Evolutionary conservation across 768 basidiomycete species (phyloP).

Genomic region (Collybiopsis confluens): DNA sequence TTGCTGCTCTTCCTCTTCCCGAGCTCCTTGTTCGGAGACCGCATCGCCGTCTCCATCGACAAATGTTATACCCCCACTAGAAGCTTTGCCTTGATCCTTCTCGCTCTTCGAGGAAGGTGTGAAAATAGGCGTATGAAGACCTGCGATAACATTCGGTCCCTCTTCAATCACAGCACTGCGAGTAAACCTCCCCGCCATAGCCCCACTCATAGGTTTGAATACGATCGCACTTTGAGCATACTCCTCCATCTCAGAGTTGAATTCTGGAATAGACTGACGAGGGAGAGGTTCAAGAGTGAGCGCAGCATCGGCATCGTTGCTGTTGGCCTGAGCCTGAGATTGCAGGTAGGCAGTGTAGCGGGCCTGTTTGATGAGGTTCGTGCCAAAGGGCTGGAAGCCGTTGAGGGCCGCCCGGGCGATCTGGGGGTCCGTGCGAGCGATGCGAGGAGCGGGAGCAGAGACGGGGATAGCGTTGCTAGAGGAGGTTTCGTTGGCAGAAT

Average conservation of each 20-base stretch:
- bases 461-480: constrained; percentile 19
- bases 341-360: constrained; percentile 82
- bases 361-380: constrained; percentile 73
- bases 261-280: constrained; percentile 59
- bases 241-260: constrained; percentile 79
- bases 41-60: not conserved
- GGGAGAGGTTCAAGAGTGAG: constrained; percentile 47
- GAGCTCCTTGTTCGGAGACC: not conserved
- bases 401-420: constrained; percentile 82
- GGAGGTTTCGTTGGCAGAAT: constrained; percentile 4
- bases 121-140: constrained; percentile 56
- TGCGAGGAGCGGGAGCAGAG: constrained; percentile 28
- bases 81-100: constrained; percentile 14
- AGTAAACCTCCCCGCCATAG: constrained; percentile 94
- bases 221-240: constrained; percentile 74
- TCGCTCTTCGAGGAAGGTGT: no score
- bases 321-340: constrained; percentile 45
- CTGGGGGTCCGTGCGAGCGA: constrained; percentile 67
- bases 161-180: constrained; percentile 70
- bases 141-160: constrained; percentile 60
- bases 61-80: no score
- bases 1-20: constrained; percentile 32
- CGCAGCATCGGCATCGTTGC: constrained; percentile 29
- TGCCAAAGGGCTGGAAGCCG: constrained; percentile 87
- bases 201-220: constrained; percentile 76